Evolutionary conservation across 2,329 filamentous ascomycete genomes (phyloP).

Genomic region (Simplicillium sp.): DNA sequence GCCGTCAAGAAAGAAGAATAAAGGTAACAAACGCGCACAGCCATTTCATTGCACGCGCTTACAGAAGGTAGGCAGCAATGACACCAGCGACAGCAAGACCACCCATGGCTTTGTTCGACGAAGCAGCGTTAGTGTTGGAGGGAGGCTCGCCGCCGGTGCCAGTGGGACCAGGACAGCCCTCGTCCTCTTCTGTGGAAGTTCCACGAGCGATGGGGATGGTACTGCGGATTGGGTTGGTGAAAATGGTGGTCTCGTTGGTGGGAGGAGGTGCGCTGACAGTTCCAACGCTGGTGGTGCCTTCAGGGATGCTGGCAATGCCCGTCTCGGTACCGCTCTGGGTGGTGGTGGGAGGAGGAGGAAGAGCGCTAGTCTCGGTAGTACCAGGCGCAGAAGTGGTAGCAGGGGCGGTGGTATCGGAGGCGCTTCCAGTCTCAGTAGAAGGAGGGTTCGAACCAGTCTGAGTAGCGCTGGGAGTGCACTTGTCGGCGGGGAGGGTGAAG

Average conservation of each 20-base stretch:
- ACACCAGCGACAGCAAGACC: slow-evolving; percentile 27
- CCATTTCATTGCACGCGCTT: slow-evolving; percentile 9
- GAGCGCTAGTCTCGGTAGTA: not conserved
- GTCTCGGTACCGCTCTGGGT: slow-evolving; percentile 1
- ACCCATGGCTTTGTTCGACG: slow-evolving; percentile 20
- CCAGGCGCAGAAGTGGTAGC: not conserved
- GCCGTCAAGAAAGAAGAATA: too few relatives aligned
- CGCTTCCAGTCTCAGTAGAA: not conserved
- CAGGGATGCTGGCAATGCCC: slow-evolving; percentile 9
- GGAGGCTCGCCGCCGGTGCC: slow-evolving; percentile 7
- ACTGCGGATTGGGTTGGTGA: slow-evolving; percentile 1
- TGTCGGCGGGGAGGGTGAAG: slow-evolving; percentile 25
- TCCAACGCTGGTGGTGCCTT: slow-evolving; percentile 25
- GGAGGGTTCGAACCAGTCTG: slow-evolving; percentile 1
- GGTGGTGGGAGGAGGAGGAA: not conserved
- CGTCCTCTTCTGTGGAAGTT: not conserved
- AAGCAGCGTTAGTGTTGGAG: slow-evolving; percentile 17
- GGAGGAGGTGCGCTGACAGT: not conserved
- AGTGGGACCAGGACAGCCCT: slow-evolving; percentile 24
- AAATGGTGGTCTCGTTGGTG: not conserved
- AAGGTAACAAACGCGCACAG: too few relatives aligned
- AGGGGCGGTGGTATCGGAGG: slow-evolving; percentile 3
- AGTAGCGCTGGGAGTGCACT: slow-evolving; percentile 22
- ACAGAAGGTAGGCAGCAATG: slow-evolving; percentile 31
- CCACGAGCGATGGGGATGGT: too few relatives aligned